Conservation (phyloP, 75 land plant genomes). For the Sequoia sempervirens region DNA sequence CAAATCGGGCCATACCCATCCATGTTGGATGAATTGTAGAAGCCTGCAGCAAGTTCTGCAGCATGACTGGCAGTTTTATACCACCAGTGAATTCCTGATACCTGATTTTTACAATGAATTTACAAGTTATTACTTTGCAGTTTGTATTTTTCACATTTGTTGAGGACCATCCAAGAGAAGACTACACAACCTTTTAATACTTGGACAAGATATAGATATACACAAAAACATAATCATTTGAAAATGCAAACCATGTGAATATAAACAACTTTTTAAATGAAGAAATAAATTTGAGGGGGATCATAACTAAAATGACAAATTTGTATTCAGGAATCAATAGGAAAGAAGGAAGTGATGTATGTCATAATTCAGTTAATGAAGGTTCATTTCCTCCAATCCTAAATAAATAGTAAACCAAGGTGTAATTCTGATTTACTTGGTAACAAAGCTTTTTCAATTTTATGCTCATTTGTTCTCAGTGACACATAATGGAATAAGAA, state of each 20-base stretch:
- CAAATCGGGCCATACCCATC: conserved; percentile 80
- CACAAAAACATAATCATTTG: not conserved
- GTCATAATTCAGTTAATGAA: not conserved
- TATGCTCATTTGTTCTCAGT: too few species aligned
- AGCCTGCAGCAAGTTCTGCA: conserved; percentile 85
- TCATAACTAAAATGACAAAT: not conserved
- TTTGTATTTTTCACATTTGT: not conserved
- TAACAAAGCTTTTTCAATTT: not conserved
- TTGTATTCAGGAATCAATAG: not conserved
- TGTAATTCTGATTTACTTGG: not conserved
- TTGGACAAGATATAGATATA: not conserved
- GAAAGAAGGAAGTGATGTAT: not conserved
- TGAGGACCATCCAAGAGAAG: not conserved
- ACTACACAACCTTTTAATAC: not conserved
- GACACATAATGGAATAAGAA: too few species aligned
- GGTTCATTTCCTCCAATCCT: not conserved
- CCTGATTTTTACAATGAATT: conserved; percentile 33
- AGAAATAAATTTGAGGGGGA: not conserved
- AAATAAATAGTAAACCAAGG: not conserved
- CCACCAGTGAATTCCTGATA: conserved; percentile 91
- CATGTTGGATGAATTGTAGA: conserved; percentile 68
- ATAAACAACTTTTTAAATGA: not conserved
- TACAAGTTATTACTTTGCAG: too few species aligned
- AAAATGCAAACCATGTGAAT: not conserved
- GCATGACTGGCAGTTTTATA: conserved; percentile 86